A percentile compares a stretch with the other conserved stretches of the same genome.
Conservation (phyloP, 2,329 filamentous ascomycete genomes). For the Arthrobotrys conoides region DNA sequence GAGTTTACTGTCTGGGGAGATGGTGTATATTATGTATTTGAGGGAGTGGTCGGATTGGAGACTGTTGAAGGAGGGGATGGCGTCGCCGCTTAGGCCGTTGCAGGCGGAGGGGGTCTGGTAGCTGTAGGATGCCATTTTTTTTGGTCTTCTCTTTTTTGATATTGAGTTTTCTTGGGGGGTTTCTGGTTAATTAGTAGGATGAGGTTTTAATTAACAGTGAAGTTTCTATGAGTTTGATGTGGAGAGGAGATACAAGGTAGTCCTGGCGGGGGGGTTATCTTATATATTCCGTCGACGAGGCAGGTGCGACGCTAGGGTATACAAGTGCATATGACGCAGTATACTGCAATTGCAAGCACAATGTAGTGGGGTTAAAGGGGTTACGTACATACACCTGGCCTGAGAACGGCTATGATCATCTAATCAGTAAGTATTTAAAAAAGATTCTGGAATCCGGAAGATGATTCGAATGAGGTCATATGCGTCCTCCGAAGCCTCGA, state of each 20-base stretch:
- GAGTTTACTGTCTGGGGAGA: neutral
- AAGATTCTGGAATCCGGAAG: conserved; percentile 1
- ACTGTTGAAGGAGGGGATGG: conserved; percentile 19
- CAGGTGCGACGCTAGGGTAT: too few species aligned
- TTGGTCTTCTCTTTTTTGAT: neutral
- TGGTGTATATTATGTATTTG: conserved; percentile 45
- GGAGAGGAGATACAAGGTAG: neutral
- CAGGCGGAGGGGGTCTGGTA: neutral
- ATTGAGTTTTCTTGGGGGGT: too few species aligned
- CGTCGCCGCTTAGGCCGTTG: neutral
- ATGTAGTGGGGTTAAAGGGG: neutral
- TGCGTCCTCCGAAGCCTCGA: neutral
- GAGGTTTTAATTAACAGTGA: too few species aligned
- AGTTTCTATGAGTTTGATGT: too few species aligned
- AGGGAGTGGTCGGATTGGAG: conserved; percentile 6
- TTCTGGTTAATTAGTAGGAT: too few species aligned
- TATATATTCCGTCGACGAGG: neutral
- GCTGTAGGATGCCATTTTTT: neutral
- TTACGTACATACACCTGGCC: conserved; percentile 4
- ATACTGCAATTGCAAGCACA: too few species aligned
- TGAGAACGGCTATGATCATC: neutral
- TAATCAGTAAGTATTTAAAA: too few species aligned
- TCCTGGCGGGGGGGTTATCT: neutral
- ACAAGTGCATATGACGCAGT: conserved; percentile 1
- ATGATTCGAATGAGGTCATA: conserved; percentile 12